Evolutionary conservation across 1,284 basidiomycete genomes (phyloP).

Genomic region (Tranzscheliella williamsii): DNA sequence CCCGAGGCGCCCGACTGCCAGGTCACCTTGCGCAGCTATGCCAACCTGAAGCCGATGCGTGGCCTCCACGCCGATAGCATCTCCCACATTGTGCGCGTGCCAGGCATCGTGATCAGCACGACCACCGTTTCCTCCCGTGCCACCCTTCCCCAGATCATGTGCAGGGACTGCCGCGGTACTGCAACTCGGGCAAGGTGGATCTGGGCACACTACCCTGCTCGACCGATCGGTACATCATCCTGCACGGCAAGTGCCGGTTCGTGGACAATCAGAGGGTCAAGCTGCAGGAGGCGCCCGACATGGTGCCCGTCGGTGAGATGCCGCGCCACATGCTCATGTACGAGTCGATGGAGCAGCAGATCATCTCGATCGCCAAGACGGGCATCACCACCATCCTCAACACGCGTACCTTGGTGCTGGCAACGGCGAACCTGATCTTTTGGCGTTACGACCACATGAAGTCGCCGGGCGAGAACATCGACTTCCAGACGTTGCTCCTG

Average conservation of each 20-base stretch:
- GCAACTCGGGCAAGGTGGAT: constrained; percentile 51
- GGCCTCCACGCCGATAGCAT: constrained; percentile 81
- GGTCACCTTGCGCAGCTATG: constrained; percentile 79
- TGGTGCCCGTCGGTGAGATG: constrained; percentile 98
- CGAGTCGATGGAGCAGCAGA: constrained; percentile 99
- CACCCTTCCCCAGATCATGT: constrained; percentile 87
- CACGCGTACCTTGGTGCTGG: constrained; percentile 91
- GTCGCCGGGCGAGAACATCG: constrained; percentile 96
- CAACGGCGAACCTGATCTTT: constrained; percentile 98
- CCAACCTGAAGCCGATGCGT: constrained; percentile 88
- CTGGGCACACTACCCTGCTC: constrained; percentile 82
- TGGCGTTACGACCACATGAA: constrained; percentile 97
- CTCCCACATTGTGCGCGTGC: constrained; percentile 92
- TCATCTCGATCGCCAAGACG: constrained; percentile 98
- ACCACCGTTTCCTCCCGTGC: constrained; percentile 91
- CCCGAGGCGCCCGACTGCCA: constrained; percentile 74
- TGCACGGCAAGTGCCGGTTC: constrained; percentile 92
- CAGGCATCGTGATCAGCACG: constrained; percentile 97
- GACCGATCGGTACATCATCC: constrained; percentile 91
- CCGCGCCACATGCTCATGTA: constrained; percentile 95
- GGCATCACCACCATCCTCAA: constrained; percentile 98
- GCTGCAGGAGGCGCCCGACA: constrained; percentile 97
- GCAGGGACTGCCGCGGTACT: constrained; percentile 73
- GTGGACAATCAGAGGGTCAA: constrained; percentile 96
- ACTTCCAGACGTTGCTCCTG: constrained; percentile 97